These are phyloP conservation scores for Ophiostoma ulmi DNA, from an alignment of 2,329 filamentous ascomycete genomes.

Conservation along the genomic window DNA sequence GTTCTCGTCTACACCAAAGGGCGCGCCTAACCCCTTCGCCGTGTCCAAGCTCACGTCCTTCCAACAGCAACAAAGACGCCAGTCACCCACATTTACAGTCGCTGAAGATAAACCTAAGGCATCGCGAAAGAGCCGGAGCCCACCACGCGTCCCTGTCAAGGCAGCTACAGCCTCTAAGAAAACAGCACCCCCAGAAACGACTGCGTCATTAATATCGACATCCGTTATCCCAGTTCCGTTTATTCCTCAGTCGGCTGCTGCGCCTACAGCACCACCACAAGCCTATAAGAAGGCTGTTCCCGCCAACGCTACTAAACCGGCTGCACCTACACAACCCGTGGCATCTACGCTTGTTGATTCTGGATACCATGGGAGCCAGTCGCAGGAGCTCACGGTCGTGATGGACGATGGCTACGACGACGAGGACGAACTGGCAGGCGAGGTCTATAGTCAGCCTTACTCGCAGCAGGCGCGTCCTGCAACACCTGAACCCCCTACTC, in stretches of 20 bases:
- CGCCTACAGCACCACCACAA: background rate
- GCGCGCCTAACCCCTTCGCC: conserved; percentile 50
- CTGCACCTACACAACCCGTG: conserved; percentile 31
- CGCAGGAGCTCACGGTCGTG: conserved; percentile 45
- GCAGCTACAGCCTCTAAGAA: conserved; percentile 17
- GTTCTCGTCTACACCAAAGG: conserved; percentile 52
- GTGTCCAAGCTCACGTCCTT: conserved; percentile 40
- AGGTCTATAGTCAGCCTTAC: conserved; percentile 14
- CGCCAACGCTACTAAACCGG: conserved; percentile 27
- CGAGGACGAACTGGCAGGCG: conserved; percentile 28
- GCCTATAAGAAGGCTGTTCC: background rate
- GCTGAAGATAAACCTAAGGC: conserved; percentile 45
- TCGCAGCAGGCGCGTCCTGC: conserved; percentile 16
- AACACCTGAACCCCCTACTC: conserved; percentile 7
- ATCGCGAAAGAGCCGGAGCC: conserved; percentile 32
- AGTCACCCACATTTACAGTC: conserved; percentile 43
- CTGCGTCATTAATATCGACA: background rate
- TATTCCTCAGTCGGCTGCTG: background rate
- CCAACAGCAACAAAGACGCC: conserved; percentile 45
- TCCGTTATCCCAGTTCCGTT: background rate
- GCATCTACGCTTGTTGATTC: conserved; percentile 53
- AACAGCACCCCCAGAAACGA: background rate
- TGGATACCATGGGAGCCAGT: conserved; percentile 66
- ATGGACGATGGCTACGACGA: conserved; percentile 29
- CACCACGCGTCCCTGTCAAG: conserved; percentile 25